Base-by-base conservation (phyloP, 139 green algal species). In the Chlorella vulgaris region DNA sequence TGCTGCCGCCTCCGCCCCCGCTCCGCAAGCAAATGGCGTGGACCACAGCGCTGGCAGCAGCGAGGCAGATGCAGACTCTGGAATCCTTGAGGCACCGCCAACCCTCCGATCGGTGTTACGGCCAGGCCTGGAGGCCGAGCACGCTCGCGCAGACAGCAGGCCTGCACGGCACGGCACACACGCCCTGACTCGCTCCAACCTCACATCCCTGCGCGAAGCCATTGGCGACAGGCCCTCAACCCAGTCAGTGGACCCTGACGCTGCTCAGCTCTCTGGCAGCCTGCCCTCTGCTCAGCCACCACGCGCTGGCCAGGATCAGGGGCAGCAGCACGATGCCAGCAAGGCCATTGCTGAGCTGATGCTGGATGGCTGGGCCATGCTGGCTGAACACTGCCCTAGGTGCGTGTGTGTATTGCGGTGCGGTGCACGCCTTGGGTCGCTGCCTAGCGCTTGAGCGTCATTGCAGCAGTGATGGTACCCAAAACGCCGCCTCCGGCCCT, bases 281-380 rank as follows among this genome's bases (percentile, higher is more conserved):
- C 15, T 58, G 10, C 47, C 47, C 22, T 15, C 55, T 28, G 55
- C 55, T 5, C 55, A n/a, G 55, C 55, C 15, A n/a, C 55, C 5
- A 31, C 18, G 5, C 21, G 55, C 28, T 15, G 2, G 63, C 31
- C 31, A 22, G 63, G 31, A 42, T 31, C 63, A 69, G 63, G n/a
- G 10, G 7, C 63, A 69, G 63, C 18, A 19, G 18, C 47, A 78
- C 7, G 75, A 74, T 28, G 78, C 66, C 66, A 83, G 78, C 51
- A 29, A 74, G 47, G 22, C n/a, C 2, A 80, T 87, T 26, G 83
- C 83, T n/a, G 75, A 84, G n/a, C 62, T 82, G 53, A 88, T 88
- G 84, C 65, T 88, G 51, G n/a, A 84, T 33, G 84, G 84, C 47
- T 88, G 84, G 84, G 73, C 81, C 2, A 61, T 88, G 39, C 62